Conservation (phyloP, 140 eudicot species). For the Anethum foeniculum region DNA sequence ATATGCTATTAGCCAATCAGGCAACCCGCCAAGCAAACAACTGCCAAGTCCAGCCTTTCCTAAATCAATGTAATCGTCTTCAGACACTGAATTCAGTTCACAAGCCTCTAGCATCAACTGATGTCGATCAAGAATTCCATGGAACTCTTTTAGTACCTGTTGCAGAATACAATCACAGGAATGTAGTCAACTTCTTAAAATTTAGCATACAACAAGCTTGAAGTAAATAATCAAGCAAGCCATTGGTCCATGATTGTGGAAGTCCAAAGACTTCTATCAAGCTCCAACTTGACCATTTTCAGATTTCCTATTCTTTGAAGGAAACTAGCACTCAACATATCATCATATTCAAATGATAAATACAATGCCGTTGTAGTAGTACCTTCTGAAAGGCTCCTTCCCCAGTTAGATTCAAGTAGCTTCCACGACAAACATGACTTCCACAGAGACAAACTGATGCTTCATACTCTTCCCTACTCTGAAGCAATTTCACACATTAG, state of each 20-base stretch:
- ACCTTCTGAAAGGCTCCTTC: conserved; percentile 98
- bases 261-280: too few relatives aligned
- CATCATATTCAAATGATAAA: conserved; percentile 4
- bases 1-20: conserved; percentile 94
- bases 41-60: conserved; percentile 94
- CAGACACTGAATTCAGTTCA: conserved; percentile 78
- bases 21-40: conserved; percentile 95
- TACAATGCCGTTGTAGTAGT: conserved; percentile 7
- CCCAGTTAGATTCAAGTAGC: conserved; percentile 83
- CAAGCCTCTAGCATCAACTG: conserved; percentile 86
- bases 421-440: conserved; percentile 96
- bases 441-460: conserved; percentile 98
- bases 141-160: conserved; percentile 81
- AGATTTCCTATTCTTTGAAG: neutral
- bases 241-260: neutral
- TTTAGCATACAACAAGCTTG: neutral
- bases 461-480: conserved; percentile 98
- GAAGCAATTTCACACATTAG: conserved; percentile 11
- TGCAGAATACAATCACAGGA: neutral
- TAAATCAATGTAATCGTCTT: conserved; percentile 86
- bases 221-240: neutral
- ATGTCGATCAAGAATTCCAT: conserved; percentile 78
- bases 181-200: neutral
- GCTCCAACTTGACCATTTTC: neutral
- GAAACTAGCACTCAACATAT: neutral